These are phyloP conservation scores for Suillus discolor DNA, from an alignment of 768 basidiomycete genomes.

Conservation along the genomic window DNA sequence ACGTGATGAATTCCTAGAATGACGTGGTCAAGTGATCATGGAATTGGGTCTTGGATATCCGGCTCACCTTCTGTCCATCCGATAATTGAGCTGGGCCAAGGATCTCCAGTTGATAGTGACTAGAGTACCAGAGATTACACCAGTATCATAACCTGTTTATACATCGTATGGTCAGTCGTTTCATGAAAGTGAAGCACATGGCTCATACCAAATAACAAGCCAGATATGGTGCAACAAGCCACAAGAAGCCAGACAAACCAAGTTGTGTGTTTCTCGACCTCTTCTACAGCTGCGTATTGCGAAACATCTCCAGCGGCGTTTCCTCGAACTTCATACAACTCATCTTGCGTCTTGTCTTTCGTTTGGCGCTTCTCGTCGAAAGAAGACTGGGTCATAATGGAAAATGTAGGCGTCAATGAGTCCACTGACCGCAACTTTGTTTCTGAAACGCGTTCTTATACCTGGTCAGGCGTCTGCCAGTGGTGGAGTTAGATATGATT, in stretches of 20 bases:
- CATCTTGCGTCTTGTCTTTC: constrained; percentile 10
- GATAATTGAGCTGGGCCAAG: constrained; percentile 60
- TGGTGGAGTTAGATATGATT: background rate
- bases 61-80: constrained; percentile 60
- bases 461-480: background rate
- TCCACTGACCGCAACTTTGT: background rate
- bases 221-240: constrained; percentile 72
- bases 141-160: constrained; percentile 73
- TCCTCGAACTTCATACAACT: constrained; percentile 20
- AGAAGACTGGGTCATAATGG: background rate
- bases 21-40: background rate
- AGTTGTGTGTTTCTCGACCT: constrained; percentile 67
- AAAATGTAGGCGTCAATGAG: background rate
- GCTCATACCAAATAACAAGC: constrained; percentile 68
- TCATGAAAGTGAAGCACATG: background rate
- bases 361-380: constrained; percentile 2
- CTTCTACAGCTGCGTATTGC: constrained; percentile 59
- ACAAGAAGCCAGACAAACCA: constrained; percentile 83
- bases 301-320: constrained; percentile 50
- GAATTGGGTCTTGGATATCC: background rate
- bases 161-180: constrained; percentile 7
- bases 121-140: constrained; percentile 79
- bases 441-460: background rate
- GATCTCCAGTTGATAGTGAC: constrained; percentile 70
- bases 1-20: constrained; percentile 75